phyloP scores from a whole-genome alignment of 257 asterid species.

The Forsythia suspensa region DNA sequence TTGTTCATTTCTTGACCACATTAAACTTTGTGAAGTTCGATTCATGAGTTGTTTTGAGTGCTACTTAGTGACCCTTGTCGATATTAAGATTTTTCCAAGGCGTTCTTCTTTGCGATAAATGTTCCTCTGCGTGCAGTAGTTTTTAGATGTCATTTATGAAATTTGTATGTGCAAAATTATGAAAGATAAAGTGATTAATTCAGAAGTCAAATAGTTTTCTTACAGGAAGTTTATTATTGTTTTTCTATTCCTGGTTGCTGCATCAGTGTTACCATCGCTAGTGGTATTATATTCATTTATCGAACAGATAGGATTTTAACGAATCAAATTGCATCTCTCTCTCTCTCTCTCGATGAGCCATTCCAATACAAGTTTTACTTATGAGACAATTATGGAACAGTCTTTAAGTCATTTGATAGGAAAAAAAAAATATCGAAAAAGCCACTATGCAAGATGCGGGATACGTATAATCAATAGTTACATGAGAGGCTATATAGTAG shows the following conservation, averaged over 20 bases:
- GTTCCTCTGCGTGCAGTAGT: background rate
- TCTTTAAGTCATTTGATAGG: background rate
- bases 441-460: background rate
- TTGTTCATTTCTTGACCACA: background rate
- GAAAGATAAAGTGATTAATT: background rate
- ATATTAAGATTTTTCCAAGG: background rate
- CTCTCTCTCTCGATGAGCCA: background rate
- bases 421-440: too few species aligned
- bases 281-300: background rate
- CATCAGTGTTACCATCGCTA: background rate
- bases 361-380: background rate
- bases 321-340: background rate
- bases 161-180: background rate
- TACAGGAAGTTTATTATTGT: background rate
- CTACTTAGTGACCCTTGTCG: background rate
- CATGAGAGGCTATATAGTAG: conserved; percentile 32
- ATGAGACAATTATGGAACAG: background rate
- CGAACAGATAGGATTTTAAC: background rate
- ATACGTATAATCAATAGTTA: conserved; percentile 12
- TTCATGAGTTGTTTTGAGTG: background rate
- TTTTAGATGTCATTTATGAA: too few species aligned
- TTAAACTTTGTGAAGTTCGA: background rate
- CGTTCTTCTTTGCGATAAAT: too few species aligned
- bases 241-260: background rate
- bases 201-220: background rate